Evolutionary conservation across 2,329 filamentous ascomycete species (phyloP), one percentile per base, ranked within the genome.

Genomic region (Diaporthe amygdali): DNA sequence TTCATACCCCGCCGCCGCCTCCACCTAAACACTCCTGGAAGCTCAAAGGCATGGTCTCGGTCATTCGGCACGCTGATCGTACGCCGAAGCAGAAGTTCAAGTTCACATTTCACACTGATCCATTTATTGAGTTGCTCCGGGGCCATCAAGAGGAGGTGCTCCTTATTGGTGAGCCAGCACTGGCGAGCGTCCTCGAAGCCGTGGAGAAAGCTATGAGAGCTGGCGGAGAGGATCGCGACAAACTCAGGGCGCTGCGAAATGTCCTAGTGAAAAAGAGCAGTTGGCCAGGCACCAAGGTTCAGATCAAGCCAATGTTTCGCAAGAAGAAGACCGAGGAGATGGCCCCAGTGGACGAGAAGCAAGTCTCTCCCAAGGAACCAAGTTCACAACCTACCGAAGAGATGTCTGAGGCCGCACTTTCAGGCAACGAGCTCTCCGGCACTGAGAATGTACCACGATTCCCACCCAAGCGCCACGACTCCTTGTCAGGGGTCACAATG

Each of bases 31-130:
- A 97, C 78, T 94, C 96, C 14, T 99, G 96, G 96, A 98, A 97
- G 81, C 86, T 99, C 66, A 99, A 99, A 83, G 96, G 96, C 15
- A 95, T 99, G 83, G 96, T 99, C 0, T 96, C 95, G 2, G 96
- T 99, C 20, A 95, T 99, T 75, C 91, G 96, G 34, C 96, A 99
- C 81, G 97, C 97, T 3, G 96, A 99, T 83, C 92, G 96, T 70
- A 99, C 96, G 1, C 96, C 96, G 2, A 99, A 99, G 83, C 96
- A 99, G 78, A 99, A 99, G 80, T 98, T 98, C 87, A 99, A 99
- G 80, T 99, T 98, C 78, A 99, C 96, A 0, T 98, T 99, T 77
- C 96, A 99, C 79, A 97, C 95, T 0, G 94, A 95, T 74, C 96
- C 96, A 0, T 99, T 99, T 78, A 95, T 99, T 74, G 94, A 97